These are phyloP conservation scores for Leccinum variabile DNA, from an alignment of 1,284 basidiomycete genomes.

Conservation along the genomic window DNA sequence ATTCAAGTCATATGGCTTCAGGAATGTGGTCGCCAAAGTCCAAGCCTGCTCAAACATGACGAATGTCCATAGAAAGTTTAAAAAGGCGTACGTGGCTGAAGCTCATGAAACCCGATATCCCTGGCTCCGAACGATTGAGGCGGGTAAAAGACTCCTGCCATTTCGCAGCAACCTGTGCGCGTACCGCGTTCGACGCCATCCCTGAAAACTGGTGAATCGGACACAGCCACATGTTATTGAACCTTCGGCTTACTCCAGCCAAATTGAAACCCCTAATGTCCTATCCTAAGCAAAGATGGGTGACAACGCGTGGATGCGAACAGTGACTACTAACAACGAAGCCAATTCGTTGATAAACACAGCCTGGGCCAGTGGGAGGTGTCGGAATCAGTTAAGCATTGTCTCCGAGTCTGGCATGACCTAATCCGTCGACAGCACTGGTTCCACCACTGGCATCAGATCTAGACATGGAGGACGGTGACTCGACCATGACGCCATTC, in stretches of 20 bases:
- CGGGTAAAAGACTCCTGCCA: conserved; percentile 71
- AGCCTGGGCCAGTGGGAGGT: background rate
- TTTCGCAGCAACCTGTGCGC: conserved; percentile 62
- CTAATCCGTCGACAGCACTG: conserved; percentile 7
- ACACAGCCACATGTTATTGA: conserved; percentile 26
- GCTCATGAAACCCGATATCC: conserved; percentile 62
- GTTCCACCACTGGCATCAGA: background rate
- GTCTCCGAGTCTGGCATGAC: conserved; percentile 4
- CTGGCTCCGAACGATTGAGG: conserved; percentile 60
- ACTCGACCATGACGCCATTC: conserved; percentile 20
- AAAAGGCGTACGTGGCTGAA: conserved; percentile 57
- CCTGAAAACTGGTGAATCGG: background rate
- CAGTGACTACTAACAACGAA: background rate
- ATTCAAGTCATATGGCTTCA: conserved; percentile 57
- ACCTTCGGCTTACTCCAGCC: background rate
- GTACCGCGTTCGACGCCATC: conserved; percentile 57
- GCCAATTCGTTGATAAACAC: background rate
- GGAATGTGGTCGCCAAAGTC: conserved; percentile 54
- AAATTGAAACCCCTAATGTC: background rate
- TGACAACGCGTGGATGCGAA: background rate
- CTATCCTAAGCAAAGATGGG: background rate
- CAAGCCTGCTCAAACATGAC: conserved; percentile 52
- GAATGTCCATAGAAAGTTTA: background rate
- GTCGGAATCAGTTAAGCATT: background rate
- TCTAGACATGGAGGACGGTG: conserved; percentile 17